Evolutionary conservation across 345 rosid genomes (phyloP), one percentile per base, ranked within the genome.

Genomic region (Nasturtium officinale): DNA sequence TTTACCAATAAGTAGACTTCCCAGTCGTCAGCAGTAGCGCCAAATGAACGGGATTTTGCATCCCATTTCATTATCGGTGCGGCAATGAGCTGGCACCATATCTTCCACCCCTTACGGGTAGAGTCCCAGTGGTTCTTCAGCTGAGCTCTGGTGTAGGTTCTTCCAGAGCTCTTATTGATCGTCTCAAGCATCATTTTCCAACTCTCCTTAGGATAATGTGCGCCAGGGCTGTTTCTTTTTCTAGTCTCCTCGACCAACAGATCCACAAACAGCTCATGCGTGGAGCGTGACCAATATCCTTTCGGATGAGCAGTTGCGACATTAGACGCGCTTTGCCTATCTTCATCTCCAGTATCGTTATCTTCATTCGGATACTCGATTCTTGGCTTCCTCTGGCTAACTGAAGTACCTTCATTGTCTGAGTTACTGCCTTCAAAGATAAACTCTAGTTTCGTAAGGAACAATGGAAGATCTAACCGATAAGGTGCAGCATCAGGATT

Each of bases 31-130:
- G 84, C 77, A 18, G 72, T 72, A 10, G 85, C 85, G 13, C 85
- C 75, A 54, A 84, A 83, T 17, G 40, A 50, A 29, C 37, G 35
- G 21, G 81, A 57, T 55, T 71, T 17, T 18, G 78, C 82, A 77
- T 83, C 79, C 89, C 89, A 85, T 78, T 82, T 83, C 89, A 85
- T 73, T 21, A 59, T 43, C 50, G 72, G 37, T 52, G 74, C 38
- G 7, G 29, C 73, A 28, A 83, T 29, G 6, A 82, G 61, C 76
- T 80, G 78, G 59, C 84, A 79, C 86, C 89, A 84, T 42, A 79
- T 61, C 75, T 79, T 86, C 87, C 89, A 82, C 3, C 72, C 78
- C 58, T 79, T 83, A 70, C 82, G 84, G 3, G 78, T 79, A 17
- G 35, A 21, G 63, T 83, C 82, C 86, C 83, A 80, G 21, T 81